Evolutionary conservation across 805 yeast genomes (phyloP).

Genomic region (Ogataea thermomethanolica): DNA sequence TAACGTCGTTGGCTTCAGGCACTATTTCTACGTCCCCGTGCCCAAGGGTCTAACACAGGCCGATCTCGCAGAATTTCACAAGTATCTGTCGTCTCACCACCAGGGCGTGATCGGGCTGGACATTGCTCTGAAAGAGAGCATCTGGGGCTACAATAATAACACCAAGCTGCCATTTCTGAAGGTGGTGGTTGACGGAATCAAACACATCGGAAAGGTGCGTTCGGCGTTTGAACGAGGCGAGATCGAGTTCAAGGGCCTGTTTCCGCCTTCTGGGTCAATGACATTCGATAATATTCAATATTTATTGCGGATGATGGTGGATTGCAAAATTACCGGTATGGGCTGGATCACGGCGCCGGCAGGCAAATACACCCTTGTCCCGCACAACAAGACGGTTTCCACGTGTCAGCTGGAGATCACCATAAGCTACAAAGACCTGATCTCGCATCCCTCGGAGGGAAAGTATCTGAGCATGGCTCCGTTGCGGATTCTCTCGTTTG

Average conservation of each 20-base stretch:
- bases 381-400: slow-evolving; percentile 44
- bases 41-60: slow-evolving; percentile 69
- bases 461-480: slow-evolving; percentile 95
- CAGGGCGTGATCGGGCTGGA: slow-evolving; percentile 65
- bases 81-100: slow-evolving; percentile 45
- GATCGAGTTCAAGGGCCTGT: slow-evolving; percentile 58
- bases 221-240: slow-evolving; percentile 83
- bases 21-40: slow-evolving; percentile 88
- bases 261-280: slow-evolving; percentile 56
- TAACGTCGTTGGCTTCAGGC: slow-evolving; percentile 83
- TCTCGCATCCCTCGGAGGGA: slow-evolving; percentile 87
- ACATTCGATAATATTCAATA: slow-evolving; percentile 91
- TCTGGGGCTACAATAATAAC: slow-evolving; percentile 91
- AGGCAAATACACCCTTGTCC: slow-evolving; percentile 55
- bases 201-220: slow-evolving; percentile 64
- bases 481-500: slow-evolving; percentile 86
- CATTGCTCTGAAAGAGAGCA: slow-evolving; percentile 69
- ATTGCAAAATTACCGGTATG: slow-evolving; percentile 92
- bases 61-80: slow-evolving; percentile 46
- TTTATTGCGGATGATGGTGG: slow-evolving; percentile 83
- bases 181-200: slow-evolving; percentile 63
- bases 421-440: slow-evolving; percentile 62
- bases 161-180: slow-evolving; percentile 75
- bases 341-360: slow-evolving; percentile 91
- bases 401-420: slow-evolving; percentile 83